These are phyloP conservation scores for Diaporthe humulicola DNA, from an alignment of 2,329 filamentous ascomycete species.

Conservation along the genomic window DNA sequence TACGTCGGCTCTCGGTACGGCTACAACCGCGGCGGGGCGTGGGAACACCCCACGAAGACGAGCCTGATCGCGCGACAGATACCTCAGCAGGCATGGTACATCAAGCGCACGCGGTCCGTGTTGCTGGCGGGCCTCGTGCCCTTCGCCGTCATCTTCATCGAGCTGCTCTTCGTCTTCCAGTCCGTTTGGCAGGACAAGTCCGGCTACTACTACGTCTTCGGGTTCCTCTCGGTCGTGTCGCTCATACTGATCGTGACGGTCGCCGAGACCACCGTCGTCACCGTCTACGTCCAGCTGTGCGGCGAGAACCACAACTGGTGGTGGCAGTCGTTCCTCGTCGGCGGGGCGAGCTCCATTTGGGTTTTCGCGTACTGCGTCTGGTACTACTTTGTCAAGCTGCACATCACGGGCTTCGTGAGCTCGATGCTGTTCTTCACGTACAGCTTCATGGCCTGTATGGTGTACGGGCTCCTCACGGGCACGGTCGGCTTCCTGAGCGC, in stretches of 20 bases:
- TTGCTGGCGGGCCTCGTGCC: constrained; percentile 83
- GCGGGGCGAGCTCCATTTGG: constrained; percentile 83
- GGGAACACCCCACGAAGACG: constrained; percentile 87
- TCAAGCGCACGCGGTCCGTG: constrained; percentile 71
- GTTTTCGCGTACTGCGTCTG: constrained; percentile 86
- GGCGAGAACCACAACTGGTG: constrained; percentile 92
- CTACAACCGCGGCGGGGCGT: constrained; percentile 74
- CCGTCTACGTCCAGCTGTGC: constrained; percentile 86
- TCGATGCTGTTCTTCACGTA: constrained; percentile 88
- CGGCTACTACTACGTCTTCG: constrained; percentile 93
- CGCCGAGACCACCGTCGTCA: constrained; percentile 86
- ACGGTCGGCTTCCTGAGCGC: constrained; percentile 88
- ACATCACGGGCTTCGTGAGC: constrained; percentile 84
- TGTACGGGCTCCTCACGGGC: constrained; percentile 85
- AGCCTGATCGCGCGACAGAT: constrained; percentile 79
- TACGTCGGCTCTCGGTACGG: constrained; percentile 85
- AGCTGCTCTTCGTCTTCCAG: constrained; percentile 88
- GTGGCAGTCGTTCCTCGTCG: constrained; percentile 89
- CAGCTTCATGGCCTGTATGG: constrained; percentile 82
- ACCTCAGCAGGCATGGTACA: constrained; percentile 82
- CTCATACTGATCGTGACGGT: constrained; percentile 81
- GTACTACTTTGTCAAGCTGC: constrained; percentile 85
- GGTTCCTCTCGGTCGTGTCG: constrained; percentile 82
- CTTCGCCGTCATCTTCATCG: constrained; percentile 90
- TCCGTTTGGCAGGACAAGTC: constrained; percentile 92